Conservation (phyloP, 2,329 filamentous ascomycete species). For the Penicillium sp. region DNA sequence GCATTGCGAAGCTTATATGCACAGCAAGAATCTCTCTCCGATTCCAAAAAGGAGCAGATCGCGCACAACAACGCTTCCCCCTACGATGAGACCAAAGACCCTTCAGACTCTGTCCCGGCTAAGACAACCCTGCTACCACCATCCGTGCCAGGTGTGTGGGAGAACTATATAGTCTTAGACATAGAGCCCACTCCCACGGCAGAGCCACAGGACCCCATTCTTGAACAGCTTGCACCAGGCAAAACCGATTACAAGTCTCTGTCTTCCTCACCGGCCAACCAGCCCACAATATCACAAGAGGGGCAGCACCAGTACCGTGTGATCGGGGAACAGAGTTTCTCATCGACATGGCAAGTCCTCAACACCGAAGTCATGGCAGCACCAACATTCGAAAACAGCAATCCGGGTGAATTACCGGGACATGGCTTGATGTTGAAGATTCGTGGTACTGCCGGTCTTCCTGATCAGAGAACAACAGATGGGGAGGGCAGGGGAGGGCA, state of each 20-base stretch:
- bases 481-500: conserved; percentile 27
- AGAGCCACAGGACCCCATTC: background rate
- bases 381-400: conserved; percentile 63
- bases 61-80: conserved; percentile 7
- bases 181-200: conserved; percentile 37
- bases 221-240: background rate
- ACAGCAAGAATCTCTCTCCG: conserved; percentile 36
- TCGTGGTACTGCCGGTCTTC: conserved; percentile 41
- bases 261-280: conserved; percentile 25
- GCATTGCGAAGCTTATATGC: conserved; percentile 57
- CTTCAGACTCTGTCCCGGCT: conserved; percentile 4
- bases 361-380: conserved; percentile 57
- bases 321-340: conserved; percentile 70
- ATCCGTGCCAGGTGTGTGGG: conserved; percentile 48
- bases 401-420: conserved; percentile 52
- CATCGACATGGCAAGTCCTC: conserved; percentile 70
- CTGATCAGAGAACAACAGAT: conserved; percentile 23
- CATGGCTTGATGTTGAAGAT: conserved; percentile 50
- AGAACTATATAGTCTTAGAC: conserved; percentile 61
- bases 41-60: conserved; percentile 21
- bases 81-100: conserved; percentile 22
- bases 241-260: conserved; percentile 16
- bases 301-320: conserved; percentile 51
- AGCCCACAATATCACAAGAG: conserved; percentile 5
- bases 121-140: conserved; percentile 48